These are phyloP conservation scores for Kondoa malvinella DNA, from an alignment of 768 basidiomycete species.

Conservation along the genomic window DNA sequence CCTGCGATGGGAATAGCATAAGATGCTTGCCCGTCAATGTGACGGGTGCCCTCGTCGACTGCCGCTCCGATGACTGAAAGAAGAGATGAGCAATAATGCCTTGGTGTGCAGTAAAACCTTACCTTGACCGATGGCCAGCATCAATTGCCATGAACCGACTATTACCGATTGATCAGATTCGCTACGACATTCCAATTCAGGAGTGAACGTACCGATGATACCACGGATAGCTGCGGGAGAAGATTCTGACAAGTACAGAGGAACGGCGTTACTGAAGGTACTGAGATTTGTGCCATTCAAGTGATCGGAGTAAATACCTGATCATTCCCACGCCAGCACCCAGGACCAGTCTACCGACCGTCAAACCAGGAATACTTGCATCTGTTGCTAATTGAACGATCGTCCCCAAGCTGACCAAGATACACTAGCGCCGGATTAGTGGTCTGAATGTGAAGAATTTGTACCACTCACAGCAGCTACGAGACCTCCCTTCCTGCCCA, in stretches of 20 bases:
- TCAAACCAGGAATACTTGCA: slow-evolving; percentile 22
- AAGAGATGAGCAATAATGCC: neutral
- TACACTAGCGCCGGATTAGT: neutral
- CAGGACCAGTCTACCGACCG: slow-evolving; percentile 31
- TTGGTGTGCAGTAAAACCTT: neutral
- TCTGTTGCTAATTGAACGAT: slow-evolving; percentile 26
- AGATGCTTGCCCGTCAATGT: slow-evolving; percentile 18
- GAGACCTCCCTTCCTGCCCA: slow-evolving; percentile 30
- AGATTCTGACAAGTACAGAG: slow-evolving; percentile 32
- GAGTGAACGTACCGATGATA: too few species aligned
- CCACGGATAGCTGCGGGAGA: slow-evolving; percentile 31
- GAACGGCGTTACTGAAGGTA: slow-evolving; percentile 24
- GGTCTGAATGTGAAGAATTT: neutral
- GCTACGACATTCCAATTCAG: too few species aligned
- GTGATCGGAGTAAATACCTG: slow-evolving; percentile 27
- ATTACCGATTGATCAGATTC: too few species aligned
- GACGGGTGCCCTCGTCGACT: slow-evolving; percentile 30
- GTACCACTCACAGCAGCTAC: slow-evolving; percentile 18
- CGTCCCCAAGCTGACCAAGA: slow-evolving; percentile 28
- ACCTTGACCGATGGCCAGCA: slow-evolving; percentile 31
- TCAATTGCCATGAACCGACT: slow-evolving; percentile 31
- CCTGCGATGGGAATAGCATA: slow-evolving; percentile 20
- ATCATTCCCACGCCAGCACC: slow-evolving; percentile 30
- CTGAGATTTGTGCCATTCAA: slow-evolving; percentile 31
- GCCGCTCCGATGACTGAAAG: slow-evolving; percentile 29